Base-by-base conservation (phyloP, 2,329 filamentous ascomycete genomes). In the Calonectria pseudoreteaudii region DNA sequence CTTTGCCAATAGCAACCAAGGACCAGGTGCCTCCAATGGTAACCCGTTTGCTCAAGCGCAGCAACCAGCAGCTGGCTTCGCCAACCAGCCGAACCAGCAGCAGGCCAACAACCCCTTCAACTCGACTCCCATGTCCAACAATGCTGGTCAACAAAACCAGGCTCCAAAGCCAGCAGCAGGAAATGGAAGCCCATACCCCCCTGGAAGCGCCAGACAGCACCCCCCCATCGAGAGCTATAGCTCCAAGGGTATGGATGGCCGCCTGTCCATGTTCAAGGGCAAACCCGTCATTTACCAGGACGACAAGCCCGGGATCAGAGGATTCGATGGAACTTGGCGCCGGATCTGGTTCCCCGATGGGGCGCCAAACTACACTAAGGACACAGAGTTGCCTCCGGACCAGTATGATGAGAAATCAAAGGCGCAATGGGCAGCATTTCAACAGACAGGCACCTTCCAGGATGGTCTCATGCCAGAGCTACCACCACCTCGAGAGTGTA, bases 401-500 rank as follows among this genome's bases (percentile, higher is more conserved):
- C 74, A 81, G 47, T 94, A 94, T 75, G 88, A 91, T 26, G 88
- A 91, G 2, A 89, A 88, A 71, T 89, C 91, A 26, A 90, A 90
- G 80, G 87, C 87, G 47, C 89, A 91, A 58, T 98, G 96, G 85
- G 86, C 87, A 72, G 87, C 89, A 56, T 92, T 95, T 81, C 86
- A 89, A 58, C 87, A 91, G 75, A 90, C 90, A 26, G 94, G 94
- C 0, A 84, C 83, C 38, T 98, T 98, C 83, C 88, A 90, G 52
- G 91, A 91, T 44, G 93, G 93, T 0, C 80, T 92, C 9, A 93
- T 98, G 86, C 96, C 96, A 0, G 89, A 93, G 78, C 86, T 95
- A 58, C 94, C 96, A 26, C 96, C 96, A 0, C 93, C 92, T 84
- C 88, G 91, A 74, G 95, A 96, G 80, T 96, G 92, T 88, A 92